These are phyloP conservation scores for Cercospora zeae-maydis DNA, from an alignment of 2,329 filamentous ascomycete species.

Conservation along the genomic window DNA sequence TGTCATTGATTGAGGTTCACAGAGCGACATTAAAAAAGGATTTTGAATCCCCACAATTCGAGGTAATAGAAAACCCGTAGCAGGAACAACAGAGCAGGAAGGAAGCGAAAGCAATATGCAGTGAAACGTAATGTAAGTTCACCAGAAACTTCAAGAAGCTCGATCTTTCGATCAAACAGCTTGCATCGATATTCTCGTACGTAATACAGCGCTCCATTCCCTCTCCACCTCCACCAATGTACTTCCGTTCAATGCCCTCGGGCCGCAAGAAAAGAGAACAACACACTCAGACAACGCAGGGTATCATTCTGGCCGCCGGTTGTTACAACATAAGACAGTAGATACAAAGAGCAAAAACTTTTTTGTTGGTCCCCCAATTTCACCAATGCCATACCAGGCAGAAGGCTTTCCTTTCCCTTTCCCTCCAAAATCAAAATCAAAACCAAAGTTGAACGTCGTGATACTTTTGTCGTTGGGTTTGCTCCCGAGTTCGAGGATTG, in stretches of 20 bases:
- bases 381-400: slow-evolving; percentile 3
- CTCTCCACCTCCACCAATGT: not conserved
- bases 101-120: not conserved
- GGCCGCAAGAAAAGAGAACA: slow-evolving; percentile 5
- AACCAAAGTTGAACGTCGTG: slow-evolving; percentile 7
- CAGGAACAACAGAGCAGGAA: not conserved
- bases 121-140: not conserved
- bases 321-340: slow-evolving; percentile 13
- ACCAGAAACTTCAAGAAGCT: not conserved
- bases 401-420: not conserved
- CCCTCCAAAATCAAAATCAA: not conserved
- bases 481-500: slow-evolving; percentile 7
- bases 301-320: slow-evolving; percentile 20
- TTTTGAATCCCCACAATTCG: not conserved
- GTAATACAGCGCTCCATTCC: not conserved
- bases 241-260: slow-evolving; percentile 4
- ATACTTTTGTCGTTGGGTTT: slow-evolving; percentile 8
- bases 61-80: not conserved
- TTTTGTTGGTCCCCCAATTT: not conserved
- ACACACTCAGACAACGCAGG: slow-evolving; percentile 1
- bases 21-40: not conserved
- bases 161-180: not conserved
- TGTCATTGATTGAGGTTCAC: too few species aligned
- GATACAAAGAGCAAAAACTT: slow-evolving; percentile 5
- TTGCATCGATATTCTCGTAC: not conserved